A percentile compares a stretch with the other conserved stretches of the same genome.
Evolutionary conservation across 179 eudicot genomes (phyloP).

Genomic region (Beta lomatogona): DNA sequence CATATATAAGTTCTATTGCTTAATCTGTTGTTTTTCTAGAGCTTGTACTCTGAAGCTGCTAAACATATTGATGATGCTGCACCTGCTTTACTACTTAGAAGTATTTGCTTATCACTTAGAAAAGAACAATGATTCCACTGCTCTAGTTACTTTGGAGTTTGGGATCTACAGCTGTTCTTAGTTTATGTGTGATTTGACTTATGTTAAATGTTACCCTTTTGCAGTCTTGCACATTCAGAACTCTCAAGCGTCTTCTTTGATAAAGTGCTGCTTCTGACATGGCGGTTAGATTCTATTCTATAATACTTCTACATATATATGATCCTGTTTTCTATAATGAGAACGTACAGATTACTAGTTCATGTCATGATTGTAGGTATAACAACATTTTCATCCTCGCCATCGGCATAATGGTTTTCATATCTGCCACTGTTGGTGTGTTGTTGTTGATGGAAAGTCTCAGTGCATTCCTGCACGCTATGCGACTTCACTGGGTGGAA

Average conservation of each 20-base stretch:
- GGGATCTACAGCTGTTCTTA: neutral
- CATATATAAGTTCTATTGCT: too few relatives aligned
- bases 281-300: slow-evolving; percentile 61
- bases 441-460: slow-evolving; percentile 84
- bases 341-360: slow-evolving; percentile 18
- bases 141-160: too few relatives aligned
- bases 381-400: slow-evolving; percentile 59
- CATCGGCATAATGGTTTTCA: slow-evolving; percentile 61
- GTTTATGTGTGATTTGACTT: neutral
- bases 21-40: too few relatives aligned
- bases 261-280: slow-evolving; percentile 75
- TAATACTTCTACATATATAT: neutral
- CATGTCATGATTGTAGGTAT: slow-evolving; percentile 47
- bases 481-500: slow-evolving; percentile 91
- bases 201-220: neutral
- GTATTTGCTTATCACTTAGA: too few relatives aligned
- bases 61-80: too few relatives aligned
- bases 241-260: slow-evolving; percentile 77
- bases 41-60: too few relatives aligned
- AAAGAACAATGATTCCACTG: too few relatives aligned
- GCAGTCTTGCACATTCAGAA: slow-evolving; percentile 80
- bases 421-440: slow-evolving; percentile 77
- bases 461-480: slow-evolving; percentile 82
- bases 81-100: too few relatives aligned
- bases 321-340: neutral